Percentiles rank a stretch among this genome's conserved stretches.
Evolutionary conservation across 257 asterid species (phyloP).

Genomic region (Solanum phureja): DNA sequence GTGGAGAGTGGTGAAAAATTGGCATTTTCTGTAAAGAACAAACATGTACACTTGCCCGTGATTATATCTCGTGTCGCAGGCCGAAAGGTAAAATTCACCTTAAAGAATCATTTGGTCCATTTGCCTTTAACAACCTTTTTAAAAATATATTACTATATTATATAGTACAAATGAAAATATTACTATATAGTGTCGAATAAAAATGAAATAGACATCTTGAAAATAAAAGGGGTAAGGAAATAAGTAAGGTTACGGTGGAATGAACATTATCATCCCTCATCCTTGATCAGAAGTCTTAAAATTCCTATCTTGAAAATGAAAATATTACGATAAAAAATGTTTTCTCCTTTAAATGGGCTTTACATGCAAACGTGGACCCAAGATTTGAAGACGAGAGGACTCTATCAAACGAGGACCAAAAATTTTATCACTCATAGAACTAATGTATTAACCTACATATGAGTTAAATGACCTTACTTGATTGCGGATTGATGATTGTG

Average conservation of each 20-base stretch:
- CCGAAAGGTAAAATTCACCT: constrained; percentile 18
- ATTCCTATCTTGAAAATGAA: neutral
- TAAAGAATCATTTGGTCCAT: constrained; percentile 3
- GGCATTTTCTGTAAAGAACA: neutral
- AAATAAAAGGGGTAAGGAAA: neutral
- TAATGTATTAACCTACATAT: neutral
- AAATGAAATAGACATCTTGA: neutral
- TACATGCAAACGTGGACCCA: neutral
- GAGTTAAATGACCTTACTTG: neutral
- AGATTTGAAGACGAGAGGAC: neutral
- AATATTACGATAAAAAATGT: neutral
- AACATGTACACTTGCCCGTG: neutral
- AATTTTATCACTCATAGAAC: no score
- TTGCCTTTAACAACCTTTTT: neutral
- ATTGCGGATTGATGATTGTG: neutral
- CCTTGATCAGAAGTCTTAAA: neutral
- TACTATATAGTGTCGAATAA: neutral
- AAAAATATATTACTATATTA: neutral
- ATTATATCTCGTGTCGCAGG: constrained; percentile 2
- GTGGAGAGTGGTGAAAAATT: neutral
- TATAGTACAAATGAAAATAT: neutral
- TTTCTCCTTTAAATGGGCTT: neutral
- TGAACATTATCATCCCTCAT: neutral
- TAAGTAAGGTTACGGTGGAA: neutral
- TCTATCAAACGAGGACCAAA: neutral